Percentiles rank a stretch among this genome's conserved stretches.
phyloP scores from a whole-genome alignment of 345 rosid genomes.

The Cardamine occulta region DNA sequence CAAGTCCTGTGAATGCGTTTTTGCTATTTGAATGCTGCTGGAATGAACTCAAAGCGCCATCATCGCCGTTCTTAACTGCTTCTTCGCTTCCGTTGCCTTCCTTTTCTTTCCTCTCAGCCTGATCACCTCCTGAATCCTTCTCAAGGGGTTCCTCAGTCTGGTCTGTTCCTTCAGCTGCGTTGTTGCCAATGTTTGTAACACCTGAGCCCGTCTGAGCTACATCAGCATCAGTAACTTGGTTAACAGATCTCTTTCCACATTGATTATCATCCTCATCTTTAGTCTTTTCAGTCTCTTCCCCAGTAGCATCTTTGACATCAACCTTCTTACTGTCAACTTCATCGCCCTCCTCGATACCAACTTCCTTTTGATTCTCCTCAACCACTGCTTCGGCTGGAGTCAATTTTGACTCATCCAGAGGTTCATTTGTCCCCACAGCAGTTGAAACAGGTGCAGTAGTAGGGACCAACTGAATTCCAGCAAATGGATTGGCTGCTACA shows the following conservation, averaged over 20 bases:
- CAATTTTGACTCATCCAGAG: conserved; percentile 31
- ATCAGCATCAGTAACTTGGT: conserved; percentile 42
- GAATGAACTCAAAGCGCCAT: conserved; percentile 68
- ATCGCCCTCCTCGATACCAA: conserved; percentile 29
- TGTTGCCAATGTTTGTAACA: conserved; percentile 32
- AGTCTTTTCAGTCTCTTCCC: conserved; percentile 41
- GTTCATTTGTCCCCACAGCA: conserved; percentile 12
- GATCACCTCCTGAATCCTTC: conserved; percentile 46
- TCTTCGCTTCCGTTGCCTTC: conserved; percentile 49
- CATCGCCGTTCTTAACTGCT: conserved; percentile 53
- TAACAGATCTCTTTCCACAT: conserved; percentile 30
- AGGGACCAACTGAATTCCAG: conserved; percentile 71
- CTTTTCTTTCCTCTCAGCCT: conserved; percentile 46
- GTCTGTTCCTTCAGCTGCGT: conserved; percentile 46
- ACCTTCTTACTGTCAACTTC: conserved; percentile 44
- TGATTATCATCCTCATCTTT: conserved; percentile 40
- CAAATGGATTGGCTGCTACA: conserved; percentile 79
- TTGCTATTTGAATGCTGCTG: conserved; percentile 92
- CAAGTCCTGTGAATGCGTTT: conserved; percentile 95
- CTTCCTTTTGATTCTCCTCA: conserved; percentile 41
- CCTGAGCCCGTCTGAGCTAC: conserved; percentile 34
- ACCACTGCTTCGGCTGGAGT: conserved; percentile 44
- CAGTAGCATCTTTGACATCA: conserved; percentile 37
- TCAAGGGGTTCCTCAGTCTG: conserved; percentile 48
- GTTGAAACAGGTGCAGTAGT: conserved; percentile 41